phyloP scores from a whole-genome alignment of 352 stramenopile genomes.

The Globisporangium recalcitrans region DNA sequence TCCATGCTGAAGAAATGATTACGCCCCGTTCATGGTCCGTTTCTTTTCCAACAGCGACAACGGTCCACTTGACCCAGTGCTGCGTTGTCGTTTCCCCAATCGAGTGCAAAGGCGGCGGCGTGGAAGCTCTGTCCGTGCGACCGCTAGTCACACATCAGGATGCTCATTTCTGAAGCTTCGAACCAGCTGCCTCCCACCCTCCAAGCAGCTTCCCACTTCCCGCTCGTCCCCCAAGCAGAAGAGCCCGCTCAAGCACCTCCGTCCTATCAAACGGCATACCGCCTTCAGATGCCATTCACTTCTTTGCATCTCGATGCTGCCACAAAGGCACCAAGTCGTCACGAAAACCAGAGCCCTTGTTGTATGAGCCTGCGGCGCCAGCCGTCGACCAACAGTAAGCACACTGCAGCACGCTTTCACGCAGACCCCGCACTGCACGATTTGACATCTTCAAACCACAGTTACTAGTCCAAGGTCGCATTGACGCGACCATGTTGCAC shows the following conservation, averaged over 20 bases:
- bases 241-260: too few relatives aligned
- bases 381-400: too few relatives aligned
- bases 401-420: too few relatives aligned
- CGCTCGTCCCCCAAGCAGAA: neutral
- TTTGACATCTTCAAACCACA: too few relatives aligned
- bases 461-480: too few relatives aligned
- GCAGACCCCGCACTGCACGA: too few relatives aligned
- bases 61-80: neutral
- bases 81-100: neutral
- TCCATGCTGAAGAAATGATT: too few relatives aligned
- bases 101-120: neutral
- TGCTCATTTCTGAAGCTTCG: slow-evolving; percentile 9
- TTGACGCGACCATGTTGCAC: too few relatives aligned
- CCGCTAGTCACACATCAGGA: slow-evolving; percentile 6
- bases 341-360: too few relatives aligned
- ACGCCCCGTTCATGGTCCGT: neutral
- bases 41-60: neutral
- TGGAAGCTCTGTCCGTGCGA: neutral
- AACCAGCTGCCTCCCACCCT: slow-evolving; percentile 4
- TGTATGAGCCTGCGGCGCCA: too few relatives aligned
- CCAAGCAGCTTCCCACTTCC: neutral
- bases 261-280: slow-evolving; percentile 1
- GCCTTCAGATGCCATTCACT: neutral
- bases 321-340: too few relatives aligned
- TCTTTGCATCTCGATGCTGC: neutral